These are phyloP conservation scores for Candida khao-thaluensis DNA, from an alignment of 805 yeast species.

Conservation along the genomic window DNA sequence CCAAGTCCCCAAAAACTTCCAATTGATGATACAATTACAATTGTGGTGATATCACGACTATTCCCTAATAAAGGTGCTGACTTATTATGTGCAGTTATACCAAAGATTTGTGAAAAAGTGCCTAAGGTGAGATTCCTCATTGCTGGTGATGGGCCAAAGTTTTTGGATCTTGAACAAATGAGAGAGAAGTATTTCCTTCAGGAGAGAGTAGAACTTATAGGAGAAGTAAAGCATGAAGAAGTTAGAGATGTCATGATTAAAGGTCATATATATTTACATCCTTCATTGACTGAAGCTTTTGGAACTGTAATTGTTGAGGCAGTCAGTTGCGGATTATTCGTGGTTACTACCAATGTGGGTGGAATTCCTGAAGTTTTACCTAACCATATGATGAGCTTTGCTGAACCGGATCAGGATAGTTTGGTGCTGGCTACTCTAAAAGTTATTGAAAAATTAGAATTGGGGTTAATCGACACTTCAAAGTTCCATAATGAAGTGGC, in stretches of 20 bases:
- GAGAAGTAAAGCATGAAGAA: constrained; percentile 87
- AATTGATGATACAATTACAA: constrained; percentile 49
- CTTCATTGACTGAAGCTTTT: constrained; percentile 94
- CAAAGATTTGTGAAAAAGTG: constrained; percentile 66
- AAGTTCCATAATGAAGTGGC: constrained; percentile 75
- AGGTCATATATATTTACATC: constrained; percentile 92
- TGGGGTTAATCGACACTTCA: constrained; percentile 64
- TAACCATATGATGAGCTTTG: constrained; percentile 86
- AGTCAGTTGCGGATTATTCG: constrained; percentile 89
- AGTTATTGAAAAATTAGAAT: constrained; percentile 65
- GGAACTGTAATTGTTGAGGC: constrained; percentile 98
- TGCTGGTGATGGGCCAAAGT: constrained; percentile 98
- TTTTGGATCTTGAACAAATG: constrained; percentile 92
- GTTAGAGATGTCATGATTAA: constrained; percentile 90
- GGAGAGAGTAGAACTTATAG: constrained; percentile 81
- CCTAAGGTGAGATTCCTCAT: constrained; percentile 72
- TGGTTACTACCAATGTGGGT: constrained; percentile 94
- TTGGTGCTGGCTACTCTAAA: constrained; percentile 65
- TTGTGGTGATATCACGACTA: constrained; percentile 86
- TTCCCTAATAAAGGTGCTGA: constrained; percentile 98
- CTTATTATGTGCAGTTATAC: constrained; percentile 77
- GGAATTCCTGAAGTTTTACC: constrained; percentile 98
- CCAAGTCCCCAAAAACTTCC: constrained; percentile 9
- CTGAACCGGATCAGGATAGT: constrained; percentile 84
- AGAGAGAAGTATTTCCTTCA: constrained; percentile 82